A percentile compares a stretch with the other conserved stretches of the same genome.
phyloP scores from a whole-genome alignment of 805 yeast genomes.

The Yarrowia keelungensis region DNA sequence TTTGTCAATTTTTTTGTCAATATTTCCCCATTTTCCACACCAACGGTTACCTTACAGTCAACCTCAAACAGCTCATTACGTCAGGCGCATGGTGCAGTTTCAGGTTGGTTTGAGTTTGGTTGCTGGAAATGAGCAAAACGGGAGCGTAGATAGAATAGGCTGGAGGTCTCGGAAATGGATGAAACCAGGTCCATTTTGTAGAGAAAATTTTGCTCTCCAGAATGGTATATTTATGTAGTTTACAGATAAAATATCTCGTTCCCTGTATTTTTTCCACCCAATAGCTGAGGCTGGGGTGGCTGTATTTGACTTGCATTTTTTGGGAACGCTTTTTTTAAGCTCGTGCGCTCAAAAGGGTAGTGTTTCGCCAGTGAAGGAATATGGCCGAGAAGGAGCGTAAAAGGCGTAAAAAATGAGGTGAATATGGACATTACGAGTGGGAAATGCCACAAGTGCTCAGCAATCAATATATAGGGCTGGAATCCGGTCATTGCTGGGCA shows the following conservation, averaged over 20 bases:
- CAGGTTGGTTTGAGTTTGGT: background rate
- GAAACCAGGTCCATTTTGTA: background rate
- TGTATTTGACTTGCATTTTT: conserved; percentile 16
- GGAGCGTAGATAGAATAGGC: background rate
- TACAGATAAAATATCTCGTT: too few species aligned
- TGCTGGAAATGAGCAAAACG: background rate
- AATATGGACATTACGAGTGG: too few species aligned
- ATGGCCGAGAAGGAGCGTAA: too few species aligned
- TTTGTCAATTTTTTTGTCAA: too few species aligned
- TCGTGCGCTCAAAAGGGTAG: conserved; percentile 3
- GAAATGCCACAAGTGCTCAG: too few species aligned
- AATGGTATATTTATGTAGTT: too few species aligned
- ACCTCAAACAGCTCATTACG: conserved; percentile 25
- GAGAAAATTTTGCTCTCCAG: background rate
- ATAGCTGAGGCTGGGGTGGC: conserved; percentile 18
- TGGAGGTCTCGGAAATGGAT: too few species aligned
- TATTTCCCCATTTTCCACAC: too few species aligned
- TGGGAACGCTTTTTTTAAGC: conserved; percentile 10
- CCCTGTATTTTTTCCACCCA: background rate
- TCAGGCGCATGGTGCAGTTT: conserved; percentile 2
- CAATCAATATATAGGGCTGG: too few species aligned
- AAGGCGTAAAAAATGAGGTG: too few species aligned
- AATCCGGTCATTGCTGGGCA: too few species aligned
- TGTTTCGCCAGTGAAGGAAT: background rate
- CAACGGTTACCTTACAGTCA: too few species aligned